Conservation (phyloP, 1,284 basidiomycete genomes). For the Fomes fomentarius region DNA sequence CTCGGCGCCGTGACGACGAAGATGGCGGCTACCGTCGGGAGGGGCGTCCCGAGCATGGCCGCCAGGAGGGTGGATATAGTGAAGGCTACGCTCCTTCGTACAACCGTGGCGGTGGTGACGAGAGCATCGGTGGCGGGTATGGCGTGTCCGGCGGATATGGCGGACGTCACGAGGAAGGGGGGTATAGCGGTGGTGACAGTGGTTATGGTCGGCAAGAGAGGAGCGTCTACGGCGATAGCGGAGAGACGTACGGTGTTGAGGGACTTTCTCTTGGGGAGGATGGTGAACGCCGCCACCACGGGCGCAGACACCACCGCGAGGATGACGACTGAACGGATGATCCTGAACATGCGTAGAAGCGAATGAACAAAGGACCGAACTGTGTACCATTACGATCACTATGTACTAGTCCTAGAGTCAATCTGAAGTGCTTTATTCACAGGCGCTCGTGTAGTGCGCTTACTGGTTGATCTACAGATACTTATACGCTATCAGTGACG, state of each 20-base stretch:
- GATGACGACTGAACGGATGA: slow-evolving; percentile 20
- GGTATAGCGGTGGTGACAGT: slow-evolving; percentile 9
- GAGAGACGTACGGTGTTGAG: slow-evolving; percentile 33
- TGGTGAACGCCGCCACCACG: slow-evolving; percentile 17
- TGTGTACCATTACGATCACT: too few species aligned
- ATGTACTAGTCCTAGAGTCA: too few species aligned
- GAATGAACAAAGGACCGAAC: too few species aligned
- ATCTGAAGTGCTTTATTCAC: too few species aligned
- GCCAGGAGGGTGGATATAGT: not conserved
- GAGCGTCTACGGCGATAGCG: slow-evolving; percentile 18
- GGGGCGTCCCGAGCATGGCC: not conserved
- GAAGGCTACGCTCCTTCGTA: slow-evolving; percentile 18
- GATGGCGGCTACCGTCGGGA: slow-evolving; percentile 1
- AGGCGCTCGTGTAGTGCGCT: too few species aligned
- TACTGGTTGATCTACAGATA: too few species aligned
- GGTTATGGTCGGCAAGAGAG: slow-evolving; percentile 19
- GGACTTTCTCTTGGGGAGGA: slow-evolving; percentile 26
- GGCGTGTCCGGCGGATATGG: slow-evolving; percentile 4
- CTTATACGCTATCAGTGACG: too few species aligned
- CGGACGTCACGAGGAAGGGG: slow-evolving; percentile 12
- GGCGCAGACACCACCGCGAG: slow-evolving; percentile 15
- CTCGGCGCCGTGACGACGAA: slow-evolving; percentile 17
- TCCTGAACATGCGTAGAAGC: too few species aligned
- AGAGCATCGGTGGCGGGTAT: slow-evolving; percentile 5
- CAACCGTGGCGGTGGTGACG: slow-evolving; percentile 5